A percentile compares a stretch with the other conserved stretches of the same genome.
Conservation (phyloP, 2,329 filamentous ascomycete genomes). For the Fusarium coffeatum region DNA sequence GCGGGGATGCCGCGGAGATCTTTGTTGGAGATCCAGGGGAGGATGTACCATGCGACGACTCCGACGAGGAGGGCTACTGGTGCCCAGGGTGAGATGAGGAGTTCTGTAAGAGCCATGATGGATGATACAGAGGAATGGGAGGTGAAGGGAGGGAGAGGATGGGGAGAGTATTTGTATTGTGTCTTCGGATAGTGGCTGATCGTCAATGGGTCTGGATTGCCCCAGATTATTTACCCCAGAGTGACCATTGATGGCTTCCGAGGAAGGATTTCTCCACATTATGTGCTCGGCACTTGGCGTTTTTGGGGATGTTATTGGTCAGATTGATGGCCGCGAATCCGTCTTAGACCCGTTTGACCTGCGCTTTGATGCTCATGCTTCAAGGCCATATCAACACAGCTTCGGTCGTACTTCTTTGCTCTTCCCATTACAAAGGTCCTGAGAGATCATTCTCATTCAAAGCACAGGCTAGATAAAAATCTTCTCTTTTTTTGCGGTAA, state of each 20-base stretch:
- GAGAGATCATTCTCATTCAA: too few species aligned
- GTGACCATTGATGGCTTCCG: constrained; percentile 6
- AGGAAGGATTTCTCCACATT: background rate
- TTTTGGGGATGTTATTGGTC: background rate
- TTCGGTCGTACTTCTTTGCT: background rate
- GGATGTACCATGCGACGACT: constrained; percentile 32
- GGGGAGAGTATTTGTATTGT: constrained; percentile 6
- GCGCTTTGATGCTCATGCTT: background rate
- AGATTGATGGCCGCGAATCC: rapidly evolving
- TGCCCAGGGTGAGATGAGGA: constrained; percentile 38
- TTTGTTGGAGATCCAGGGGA: constrained; percentile 62
- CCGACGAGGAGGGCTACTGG: constrained; percentile 18
- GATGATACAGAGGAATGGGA: background rate
- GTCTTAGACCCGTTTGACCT: rapidly evolving
- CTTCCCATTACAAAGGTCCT: too few species aligned
- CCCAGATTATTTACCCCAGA: constrained; percentile 29
- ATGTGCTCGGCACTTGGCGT: constrained; percentile 6
- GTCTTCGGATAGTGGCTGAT: background rate
- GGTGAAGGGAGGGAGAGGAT: background rate
- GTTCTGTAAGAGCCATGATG: constrained; percentile 32
- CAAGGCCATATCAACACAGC: rapidly evolving
- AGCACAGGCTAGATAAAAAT: too few species aligned
- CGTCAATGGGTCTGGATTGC: background rate
- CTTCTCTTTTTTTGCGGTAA: background rate
- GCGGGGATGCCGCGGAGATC: constrained; percentile 68